Conservation (phyloP, 306 rosid species). For the Fragaria iinumae region DNA sequence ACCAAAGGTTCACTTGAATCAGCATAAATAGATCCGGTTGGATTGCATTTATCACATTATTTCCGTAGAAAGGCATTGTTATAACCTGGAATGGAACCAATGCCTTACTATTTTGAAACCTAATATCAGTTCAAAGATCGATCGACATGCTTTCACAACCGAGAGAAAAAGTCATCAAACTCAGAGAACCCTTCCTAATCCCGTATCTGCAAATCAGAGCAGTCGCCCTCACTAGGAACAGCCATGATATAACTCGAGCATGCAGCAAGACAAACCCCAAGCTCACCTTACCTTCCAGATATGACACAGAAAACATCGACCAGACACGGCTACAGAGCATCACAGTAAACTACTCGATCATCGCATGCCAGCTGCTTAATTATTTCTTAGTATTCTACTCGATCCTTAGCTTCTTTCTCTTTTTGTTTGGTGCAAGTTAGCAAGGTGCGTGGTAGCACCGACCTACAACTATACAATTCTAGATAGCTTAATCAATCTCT, state of each 20-base stretch:
- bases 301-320: background rate
- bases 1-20: too few relatives aligned
- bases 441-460: background rate
- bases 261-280: background rate
- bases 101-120: background rate
- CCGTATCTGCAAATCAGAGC: background rate
- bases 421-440: background rate
- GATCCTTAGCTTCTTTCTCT: background rate
- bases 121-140: background rate
- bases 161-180: too few relatives aligned
- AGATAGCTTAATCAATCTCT: slow-evolving; percentile 25
- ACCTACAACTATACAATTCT: slow-evolving; percentile 12
- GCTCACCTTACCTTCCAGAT: background rate
- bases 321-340: background rate
- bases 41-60: too few relatives aligned
- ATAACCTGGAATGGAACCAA: too few relatives aligned
- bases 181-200: background rate
- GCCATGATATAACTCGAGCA: background rate
- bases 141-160: background rate
- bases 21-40: too few relatives aligned
- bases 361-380: background rate
- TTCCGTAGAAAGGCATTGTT: too few relatives aligned
- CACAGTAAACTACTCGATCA: background rate
- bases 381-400: background rate
- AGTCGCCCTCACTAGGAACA: background rate